Evolutionary conservation across 192 early-diverging fungal genomes (phyloP), one percentile per base, ranked within the genome.

Genomic region (Radiomyces spectabilis): DNA sequence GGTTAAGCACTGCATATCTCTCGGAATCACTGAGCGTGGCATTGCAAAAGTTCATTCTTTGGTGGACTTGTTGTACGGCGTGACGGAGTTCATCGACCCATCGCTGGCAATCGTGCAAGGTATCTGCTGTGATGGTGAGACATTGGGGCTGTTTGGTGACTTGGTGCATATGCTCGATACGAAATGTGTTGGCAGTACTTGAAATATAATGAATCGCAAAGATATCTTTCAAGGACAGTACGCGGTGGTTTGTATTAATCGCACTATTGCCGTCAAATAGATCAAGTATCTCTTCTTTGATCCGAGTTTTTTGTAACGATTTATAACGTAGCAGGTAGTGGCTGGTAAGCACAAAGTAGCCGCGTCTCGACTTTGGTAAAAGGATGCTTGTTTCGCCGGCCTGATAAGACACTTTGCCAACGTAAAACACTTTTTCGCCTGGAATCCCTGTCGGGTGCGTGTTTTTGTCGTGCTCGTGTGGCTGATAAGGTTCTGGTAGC

Each of bases 311-410:
- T 22, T 51, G 45, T 33, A 51, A 34, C 13, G 19, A 50, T 46
- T 68, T 68, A 27, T 60, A 68, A 15, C 33, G 26, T 9, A 68
- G 48, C 18, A 68, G 24, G 4, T 61, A 41, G 7, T 60, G 57
- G 8, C 50, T 68, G 39, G 59, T 68, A 22, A 68, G 41, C 15
- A 68, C 65, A 4, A 59, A 25, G 44, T 68, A 61, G 19, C n/a
- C n/a, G n/a, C n/a, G n/a, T n/a, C n/a, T n/a, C n/a, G n/a, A n/a
- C n/a, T n/a, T n/a, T n/a, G n/a, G n/a, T n/a, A n/a, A n/a, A n/a
- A n/a, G n/a, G n/a, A n/a, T n/a, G n/a, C n/a, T n/a, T n/a, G n/a
- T n/a, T n/a, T n/a, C n/a, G n/a, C n/a, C n/a, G n/a, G n/a, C n/a
- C n/a, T n/a, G n/a, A n/a, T n/a, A n/a, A n/a, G n/a, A n/a, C n/a